Conservation (phyloP, 192 early-diverging fungal genomes). For the Dispira simplex region DNA sequence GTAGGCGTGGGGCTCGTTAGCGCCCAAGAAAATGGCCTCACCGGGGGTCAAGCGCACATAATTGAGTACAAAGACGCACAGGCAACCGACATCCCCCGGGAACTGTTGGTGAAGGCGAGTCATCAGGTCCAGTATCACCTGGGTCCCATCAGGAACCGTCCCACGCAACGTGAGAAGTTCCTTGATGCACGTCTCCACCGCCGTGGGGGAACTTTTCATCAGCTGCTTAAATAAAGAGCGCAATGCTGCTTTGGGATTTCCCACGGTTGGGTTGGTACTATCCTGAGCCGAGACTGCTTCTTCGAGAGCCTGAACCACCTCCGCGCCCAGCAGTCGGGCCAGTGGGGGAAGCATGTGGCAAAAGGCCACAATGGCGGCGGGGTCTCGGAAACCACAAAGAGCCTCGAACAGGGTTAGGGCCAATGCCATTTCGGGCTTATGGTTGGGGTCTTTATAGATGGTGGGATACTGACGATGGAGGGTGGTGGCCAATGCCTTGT, state of each 20-base stretch:
- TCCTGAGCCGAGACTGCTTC: conserved; percentile 23
- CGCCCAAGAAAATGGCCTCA: conserved; percentile 86
- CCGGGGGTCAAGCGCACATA: conserved; percentile 65
- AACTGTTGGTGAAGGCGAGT: conserved; percentile 64
- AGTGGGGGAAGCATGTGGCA: conserved; percentile 71
- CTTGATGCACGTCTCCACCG: conserved; percentile 34
- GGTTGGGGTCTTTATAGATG: conserved; percentile 84
- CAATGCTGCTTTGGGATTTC: conserved; percentile 17
- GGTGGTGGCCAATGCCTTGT: conserved; percentile 66
- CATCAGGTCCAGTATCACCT: conserved; percentile 44
- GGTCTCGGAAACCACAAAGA: conserved; percentile 80
- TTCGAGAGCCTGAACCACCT: conserved; percentile 26
- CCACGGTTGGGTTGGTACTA: too few relatives aligned
- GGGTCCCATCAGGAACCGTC: conserved; percentile 3
- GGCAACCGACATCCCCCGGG: conserved; percentile 80
- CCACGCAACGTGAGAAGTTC: conserved; percentile 33
- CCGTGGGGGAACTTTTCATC: conserved; percentile 31
- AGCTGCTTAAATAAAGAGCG: conserved; percentile 39
- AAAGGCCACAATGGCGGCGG: conserved; percentile 53
- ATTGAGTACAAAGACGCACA: conserved; percentile 83
- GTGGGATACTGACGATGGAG: conserved; percentile 59
- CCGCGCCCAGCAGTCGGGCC: conserved; percentile 38
- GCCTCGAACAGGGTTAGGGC: conserved; percentile 92
- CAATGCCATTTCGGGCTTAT: conserved; percentile 96
- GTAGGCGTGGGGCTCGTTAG: conserved; percentile 96